Conservation (phyloP, 1,139 yeast species). For the Lizanozyma gosingica region DNA sequence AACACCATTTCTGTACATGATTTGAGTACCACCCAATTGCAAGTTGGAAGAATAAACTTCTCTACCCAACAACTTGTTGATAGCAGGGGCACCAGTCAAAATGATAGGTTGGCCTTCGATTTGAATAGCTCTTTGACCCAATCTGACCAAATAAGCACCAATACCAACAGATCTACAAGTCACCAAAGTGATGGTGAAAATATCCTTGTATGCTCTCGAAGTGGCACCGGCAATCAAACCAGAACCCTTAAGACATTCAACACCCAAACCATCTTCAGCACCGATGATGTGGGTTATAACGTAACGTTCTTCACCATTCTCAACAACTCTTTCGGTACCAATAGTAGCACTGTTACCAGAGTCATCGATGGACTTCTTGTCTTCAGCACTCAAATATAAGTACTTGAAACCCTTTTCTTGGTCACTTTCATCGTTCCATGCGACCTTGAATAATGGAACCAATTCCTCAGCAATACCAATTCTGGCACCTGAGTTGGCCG, state of each 20-base stretch:
- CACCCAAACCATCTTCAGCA: conserved; percentile 94
- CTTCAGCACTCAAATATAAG: conserved; percentile 71
- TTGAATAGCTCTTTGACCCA: conserved; percentile 98
- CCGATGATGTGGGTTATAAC: conserved; percentile 83
- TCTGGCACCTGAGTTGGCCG: conserved; percentile 99
- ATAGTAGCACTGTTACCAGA: conserved; percentile 55
- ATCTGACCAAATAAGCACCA: conserved; percentile 95
- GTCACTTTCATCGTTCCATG: conserved; percentile 74
- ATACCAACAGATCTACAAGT: conserved; percentile 99
- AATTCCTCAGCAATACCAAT: conserved; percentile 97
- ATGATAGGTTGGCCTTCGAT: conserved; percentile 98
- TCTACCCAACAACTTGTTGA: conserved; percentile 90
- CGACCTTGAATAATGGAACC: conserved; percentile 79
- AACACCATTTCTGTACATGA: conserved; percentile 97
- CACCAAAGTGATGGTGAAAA: conserved; percentile 90
- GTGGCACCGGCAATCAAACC: conserved; percentile 99
- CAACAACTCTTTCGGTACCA: conserved; percentile 72
- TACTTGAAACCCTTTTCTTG: conserved; percentile 87
- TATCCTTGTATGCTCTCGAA: conserved; percentile 93
- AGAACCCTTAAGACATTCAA: conserved; percentile 94
- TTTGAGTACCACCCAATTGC: conserved; percentile 98
- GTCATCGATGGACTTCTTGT: conserved; percentile 49
- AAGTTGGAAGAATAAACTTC: conserved; percentile 95
- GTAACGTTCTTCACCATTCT: conserved; percentile 74
- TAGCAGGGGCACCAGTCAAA: conserved; percentile 98